Base-by-base conservation (phyloP, 805 yeast species). In the Hanseniaspora jakobsenii region DNA sequence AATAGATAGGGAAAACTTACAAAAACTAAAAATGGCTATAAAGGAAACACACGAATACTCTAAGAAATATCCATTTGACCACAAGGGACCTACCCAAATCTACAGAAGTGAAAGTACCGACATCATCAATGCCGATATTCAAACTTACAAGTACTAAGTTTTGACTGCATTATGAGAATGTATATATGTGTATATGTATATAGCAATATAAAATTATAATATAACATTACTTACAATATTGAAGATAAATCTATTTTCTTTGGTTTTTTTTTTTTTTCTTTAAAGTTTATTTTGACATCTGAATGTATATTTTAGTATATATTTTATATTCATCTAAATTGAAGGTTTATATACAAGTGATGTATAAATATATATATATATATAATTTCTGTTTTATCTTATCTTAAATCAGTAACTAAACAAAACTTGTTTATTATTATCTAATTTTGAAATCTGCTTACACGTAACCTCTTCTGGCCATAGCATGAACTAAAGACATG, bases 21-120 rank as follows among this genome's bases (percentile, higher is more conserved):
- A 73, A 43, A 66, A 64, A 38, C 66, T 81, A 38, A 79, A 78
- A 54, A 55, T 57, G 36, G 78, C 78, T 2, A 61, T 81, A 16
- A 54, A 65, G 28, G 85, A 79, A 56, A 67, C 80, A 29, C 69
- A 63, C 52, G 69, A 73, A 45, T 66, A 71, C 50, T 71, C 85
- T 1, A 58, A 67, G 51, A 58, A 56, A 36, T 66, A 73, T 51
- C 85, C 85, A 26, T 71, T 65, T 55, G 57, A 60, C 50, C 61
- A 66, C 45, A 65, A 63, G 50, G 75, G 74, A 47, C 72, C 74
- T 31, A 66, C 67, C 40, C 62, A 66, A 53, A 64, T 66, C 56
- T 66, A 66, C 58, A 65, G 70, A 54, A 62, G 66, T 46, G 62
- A 56, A 45, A 58, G 62, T 29, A 59, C 61, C 26, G 64, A 60